Evolutionary conservation across 495 filamentous ascomycete genomes (phyloP).

Genomic region (Mytilinidion resinicola): DNA sequence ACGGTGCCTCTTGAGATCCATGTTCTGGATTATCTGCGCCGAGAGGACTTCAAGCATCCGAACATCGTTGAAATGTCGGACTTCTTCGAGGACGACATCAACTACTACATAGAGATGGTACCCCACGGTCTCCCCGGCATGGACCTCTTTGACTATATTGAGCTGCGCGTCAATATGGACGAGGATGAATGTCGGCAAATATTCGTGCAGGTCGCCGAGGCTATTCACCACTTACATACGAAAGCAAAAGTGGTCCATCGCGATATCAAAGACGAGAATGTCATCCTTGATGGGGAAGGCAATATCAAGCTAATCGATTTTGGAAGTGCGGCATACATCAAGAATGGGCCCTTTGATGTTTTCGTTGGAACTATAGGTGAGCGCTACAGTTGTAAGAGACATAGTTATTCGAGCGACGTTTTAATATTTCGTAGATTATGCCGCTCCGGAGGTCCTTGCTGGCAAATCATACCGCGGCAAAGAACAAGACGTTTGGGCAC

Average conservation of each 20-base stretch:
- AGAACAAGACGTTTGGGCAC: slow-evolving; percentile 96
- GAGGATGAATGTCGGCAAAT: slow-evolving; percentile 90
- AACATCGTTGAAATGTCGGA: slow-evolving; percentile 99
- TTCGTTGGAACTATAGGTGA: slow-evolving; percentile 98
- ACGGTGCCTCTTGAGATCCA: slow-evolving; percentile 98
- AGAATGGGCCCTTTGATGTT: slow-evolving; percentile 96
- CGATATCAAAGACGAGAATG: slow-evolving; percentile 98
- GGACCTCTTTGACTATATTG: slow-evolving; percentile 99
- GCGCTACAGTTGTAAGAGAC: slow-evolving; percentile 24
- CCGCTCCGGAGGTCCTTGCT: slow-evolving; percentile 92
- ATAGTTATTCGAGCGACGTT: too few relatives aligned
- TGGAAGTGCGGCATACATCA: slow-evolving; percentile 95
- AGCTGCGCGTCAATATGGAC: slow-evolving; percentile 93
- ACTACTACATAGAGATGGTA: slow-evolving; percentile 99
- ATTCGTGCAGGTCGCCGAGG: slow-evolving; percentile 84
- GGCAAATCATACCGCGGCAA: slow-evolving; percentile 90
- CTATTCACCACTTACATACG: slow-evolving; percentile 84
- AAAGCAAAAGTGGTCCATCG: slow-evolving; percentile 91
- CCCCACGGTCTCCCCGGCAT: slow-evolving; percentile 95
- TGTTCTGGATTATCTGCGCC: slow-evolving; percentile 86
- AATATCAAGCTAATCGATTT: slow-evolving; percentile 98
- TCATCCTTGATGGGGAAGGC: slow-evolving; percentile 90
- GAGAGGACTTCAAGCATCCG: slow-evolving; percentile 79
- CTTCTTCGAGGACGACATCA: slow-evolving; percentile 96
- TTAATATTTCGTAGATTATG: slow-evolving; percentile 65